Evolutionary conservation across 331 rosid genomes (phyloP).

Genomic region (Prunus yedoensis): DNA sequence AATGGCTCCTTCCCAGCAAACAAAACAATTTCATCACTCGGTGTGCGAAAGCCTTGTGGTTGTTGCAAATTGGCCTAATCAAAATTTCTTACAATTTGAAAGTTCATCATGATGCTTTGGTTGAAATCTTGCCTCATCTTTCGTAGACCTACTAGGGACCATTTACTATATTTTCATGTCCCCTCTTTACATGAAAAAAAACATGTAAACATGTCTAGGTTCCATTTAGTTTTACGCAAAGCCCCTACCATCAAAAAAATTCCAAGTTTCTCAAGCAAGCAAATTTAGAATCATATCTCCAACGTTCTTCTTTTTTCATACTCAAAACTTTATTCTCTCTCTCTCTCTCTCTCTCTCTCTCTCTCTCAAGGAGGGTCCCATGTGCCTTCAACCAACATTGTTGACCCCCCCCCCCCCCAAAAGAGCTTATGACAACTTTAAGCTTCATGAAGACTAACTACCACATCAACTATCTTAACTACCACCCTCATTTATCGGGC

Average conservation of each 20-base stretch:
- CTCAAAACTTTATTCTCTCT: not conserved
- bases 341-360: too few relatives aligned
- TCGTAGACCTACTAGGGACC: slow-evolving; percentile 42
- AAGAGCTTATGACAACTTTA: not conserved
- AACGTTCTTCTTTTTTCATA: slow-evolving; percentile 22
- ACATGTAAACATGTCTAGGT: slow-evolving; percentile 9
- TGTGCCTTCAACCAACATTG: too few relatives aligned
- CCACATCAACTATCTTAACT: not conserved
- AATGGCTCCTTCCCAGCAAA: not conserved
- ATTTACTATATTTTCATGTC: slow-evolving; percentile 21
- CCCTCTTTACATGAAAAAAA: slow-evolving; percentile 23
- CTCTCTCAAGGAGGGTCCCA: too few relatives aligned
- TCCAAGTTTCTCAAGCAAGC: slow-evolving; percentile 47
- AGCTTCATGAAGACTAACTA: not conserved
- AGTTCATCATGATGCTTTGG: slow-evolving; percentile 22
- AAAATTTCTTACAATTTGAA: not conserved
- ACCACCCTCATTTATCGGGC: not conserved
- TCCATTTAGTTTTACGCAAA: slow-evolving; percentile 60
- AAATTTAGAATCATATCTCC: slow-evolving; percentile 42
- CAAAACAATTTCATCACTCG: not conserved
- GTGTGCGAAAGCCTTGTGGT: not conserved
- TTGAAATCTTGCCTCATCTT: slow-evolving; percentile 41
- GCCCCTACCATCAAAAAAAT: slow-evolving; percentile 22
- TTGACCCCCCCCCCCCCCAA: too few relatives aligned
- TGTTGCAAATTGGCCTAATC: not conserved